phyloP scores from a whole-genome alignment of 2,329 filamentous ascomycete genomes.

The Albifimbria verrucaria region DNA sequence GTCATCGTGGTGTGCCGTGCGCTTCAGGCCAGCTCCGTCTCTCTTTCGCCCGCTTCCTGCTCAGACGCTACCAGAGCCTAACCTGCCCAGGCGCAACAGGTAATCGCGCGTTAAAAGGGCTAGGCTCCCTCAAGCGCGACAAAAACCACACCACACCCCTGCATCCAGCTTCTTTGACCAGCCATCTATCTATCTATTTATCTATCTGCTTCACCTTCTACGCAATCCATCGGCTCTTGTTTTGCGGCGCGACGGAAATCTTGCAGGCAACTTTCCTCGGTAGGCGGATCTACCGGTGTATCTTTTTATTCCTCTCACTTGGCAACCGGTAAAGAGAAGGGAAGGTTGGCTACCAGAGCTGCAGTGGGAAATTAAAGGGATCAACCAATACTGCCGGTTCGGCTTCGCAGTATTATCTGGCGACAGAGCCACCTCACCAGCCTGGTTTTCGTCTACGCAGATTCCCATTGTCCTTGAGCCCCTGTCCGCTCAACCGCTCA shows the following conservation, averaged over 20 bases:
- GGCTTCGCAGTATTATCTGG: neutral
- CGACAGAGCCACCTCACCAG: neutral
- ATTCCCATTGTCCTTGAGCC: neutral
- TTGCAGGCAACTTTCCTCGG: no score
- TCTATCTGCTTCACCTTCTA: no score
- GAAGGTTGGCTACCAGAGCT: neutral
- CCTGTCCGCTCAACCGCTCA: neutral
- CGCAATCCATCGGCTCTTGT: neutral
- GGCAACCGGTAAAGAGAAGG: neutral
- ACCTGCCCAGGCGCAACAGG: neutral
- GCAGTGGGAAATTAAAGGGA: neutral
- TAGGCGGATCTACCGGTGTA: no score
- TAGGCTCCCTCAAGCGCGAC: slow-evolving; percentile 1
- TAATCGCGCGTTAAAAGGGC: neutral
- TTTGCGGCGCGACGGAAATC: neutral
- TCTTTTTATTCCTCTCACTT: no score
- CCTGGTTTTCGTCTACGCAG: neutral
- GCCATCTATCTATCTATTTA: no score
- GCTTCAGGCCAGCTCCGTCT: no score
- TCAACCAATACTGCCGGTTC: neutral
- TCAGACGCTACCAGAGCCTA: no score
- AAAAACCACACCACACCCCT: neutral
- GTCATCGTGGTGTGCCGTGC: no score
- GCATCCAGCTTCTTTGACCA: neutral
- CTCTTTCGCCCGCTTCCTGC: no score